These are phyloP conservation scores for Wickerhamomyces bovis DNA, from an alignment of 805 yeast genomes.

Conservation along the genomic window DNA sequence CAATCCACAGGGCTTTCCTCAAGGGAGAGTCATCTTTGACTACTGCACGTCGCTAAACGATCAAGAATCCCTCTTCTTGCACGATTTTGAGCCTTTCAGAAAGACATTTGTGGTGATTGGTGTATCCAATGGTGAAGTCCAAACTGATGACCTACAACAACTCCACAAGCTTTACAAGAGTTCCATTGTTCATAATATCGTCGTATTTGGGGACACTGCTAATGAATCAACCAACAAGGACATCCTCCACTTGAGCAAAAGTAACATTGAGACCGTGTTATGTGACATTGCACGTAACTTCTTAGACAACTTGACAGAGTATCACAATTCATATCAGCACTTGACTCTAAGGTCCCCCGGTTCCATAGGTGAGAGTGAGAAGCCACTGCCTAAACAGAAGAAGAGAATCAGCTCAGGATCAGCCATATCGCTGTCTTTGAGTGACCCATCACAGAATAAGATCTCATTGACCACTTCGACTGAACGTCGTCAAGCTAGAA, in stretches of 20 bases:
- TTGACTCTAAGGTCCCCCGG: conserved; percentile 83
- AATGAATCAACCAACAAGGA: neutral
- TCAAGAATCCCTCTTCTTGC: conserved; percentile 58
- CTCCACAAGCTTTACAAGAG: conserved; percentile 44
- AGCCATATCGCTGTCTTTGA: conserved; percentile 16
- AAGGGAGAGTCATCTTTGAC: conserved; percentile 64
- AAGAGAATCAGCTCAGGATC: conserved; percentile 31
- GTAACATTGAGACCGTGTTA: conserved; percentile 52
- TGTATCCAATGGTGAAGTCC: conserved; percentile 23
- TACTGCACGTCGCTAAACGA: conserved; percentile 42
- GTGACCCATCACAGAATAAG: conserved; percentile 30
- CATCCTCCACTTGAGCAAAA: conserved; percentile 9
- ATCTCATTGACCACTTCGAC: conserved; percentile 28
- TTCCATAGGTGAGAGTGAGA: conserved; percentile 43
- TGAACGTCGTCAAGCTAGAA: conserved; percentile 36
- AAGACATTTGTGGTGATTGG: conserved; percentile 65
- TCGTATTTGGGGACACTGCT: conserved; percentile 39
- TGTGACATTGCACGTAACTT: conserved; percentile 69
- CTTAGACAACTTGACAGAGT: conserved; percentile 55
- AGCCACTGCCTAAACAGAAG: conserved; percentile 33
- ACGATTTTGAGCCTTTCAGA: conserved; percentile 87
- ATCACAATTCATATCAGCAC: conserved; percentile 69
- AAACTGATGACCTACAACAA: conserved; percentile 27
- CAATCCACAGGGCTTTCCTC: conserved; percentile 82
- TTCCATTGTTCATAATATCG: conserved; percentile 46